These are phyloP conservation scores for Paratinospora sagittata DNA, from an alignment of 164 flowering plant species.

Conservation along the genomic window DNA sequence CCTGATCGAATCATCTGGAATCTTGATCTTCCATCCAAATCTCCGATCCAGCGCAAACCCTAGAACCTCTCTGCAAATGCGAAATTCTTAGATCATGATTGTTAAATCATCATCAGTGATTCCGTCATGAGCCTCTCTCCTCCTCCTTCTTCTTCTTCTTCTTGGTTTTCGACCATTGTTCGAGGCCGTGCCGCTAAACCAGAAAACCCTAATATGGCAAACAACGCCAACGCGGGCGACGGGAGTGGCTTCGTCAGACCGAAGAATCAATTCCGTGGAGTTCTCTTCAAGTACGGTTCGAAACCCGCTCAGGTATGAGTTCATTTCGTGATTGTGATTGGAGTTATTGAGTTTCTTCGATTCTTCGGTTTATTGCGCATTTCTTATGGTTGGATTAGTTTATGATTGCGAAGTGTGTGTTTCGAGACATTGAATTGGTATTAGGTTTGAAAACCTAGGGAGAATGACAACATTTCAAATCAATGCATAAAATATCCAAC, in stretches of 20 bases:
- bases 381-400: background rate
- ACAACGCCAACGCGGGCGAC: constrained; percentile 22
- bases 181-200: constrained; percentile 49
- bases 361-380: background rate
- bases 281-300: constrained; percentile 79
- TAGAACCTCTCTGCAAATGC: background rate
- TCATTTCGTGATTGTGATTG: background rate
- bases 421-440: background rate
- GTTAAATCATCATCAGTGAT: background rate
- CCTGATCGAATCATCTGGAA: too few relatives aligned
- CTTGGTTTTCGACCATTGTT: constrained; percentile 81
- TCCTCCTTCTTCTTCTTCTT: constrained; percentile 62
- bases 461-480: background rate
- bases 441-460: background rate
- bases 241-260: constrained; percentile 34
- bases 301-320: constrained; percentile 57
- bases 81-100: background rate
- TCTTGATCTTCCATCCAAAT: too few relatives aligned
- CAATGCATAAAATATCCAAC: too few relatives aligned
- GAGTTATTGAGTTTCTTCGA: background rate
- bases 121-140: constrained; percentile 29
- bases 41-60: background rate
- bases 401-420: background rate
- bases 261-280: constrained; percentile 68
- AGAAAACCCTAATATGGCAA: constrained; percentile 27